Evolutionary conservation across 2,329 filamentous ascomycete species (phyloP), one percentile per base, ranked within the genome.

Genomic region (Xylariaceae sp.): DNA sequence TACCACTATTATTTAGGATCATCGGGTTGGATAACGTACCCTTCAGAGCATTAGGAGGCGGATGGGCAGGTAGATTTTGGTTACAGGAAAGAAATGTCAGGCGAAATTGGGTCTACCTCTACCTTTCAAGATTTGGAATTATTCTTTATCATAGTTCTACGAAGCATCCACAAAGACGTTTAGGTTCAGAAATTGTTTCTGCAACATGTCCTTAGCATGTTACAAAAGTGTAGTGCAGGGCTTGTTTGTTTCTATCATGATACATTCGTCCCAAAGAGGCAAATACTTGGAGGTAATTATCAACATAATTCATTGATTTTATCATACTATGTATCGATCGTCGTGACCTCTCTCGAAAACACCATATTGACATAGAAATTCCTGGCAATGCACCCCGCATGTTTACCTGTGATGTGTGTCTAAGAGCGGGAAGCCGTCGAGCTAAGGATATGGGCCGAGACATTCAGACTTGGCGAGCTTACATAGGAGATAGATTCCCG

Each of bases 371-470:
- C n/a, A n/a, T n/a, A n/a, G n/a, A n/a, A n/a, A 35, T 42, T 21
- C 3, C 29, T 17, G 10, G 4, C 27, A 27, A 40, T 38, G 32
- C 42, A 50, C 45, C 48, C 50, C 47, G 40, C 50, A 48, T 42
- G 48, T 37, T 32, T 36, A 47, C 46, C 29, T 45, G 22, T 20
- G 17, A 46, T 41, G 10, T 37, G 38, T 58, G 53, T 58, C 50
- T 55, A 40, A 47, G 33, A 33, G 41, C 11, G 19, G 4, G 7
- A 29, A 43, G 39, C 20, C 43, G 38, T 34, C 45, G 34, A 21
- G 36, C 37, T 42, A 37, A 23, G 17, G 41, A 41, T 29, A 35
- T 53, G 49, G 49, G 45, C 55, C 51, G 55, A 60, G 56, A 58
- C 54, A 57, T 44, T 6, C 22, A 39, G 29, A 44, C 29, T 47